These are phyloP conservation scores for Aspergillus felis DNA, from an alignment of 2,329 filamentous ascomycete species.

Conservation along the genomic window DNA sequence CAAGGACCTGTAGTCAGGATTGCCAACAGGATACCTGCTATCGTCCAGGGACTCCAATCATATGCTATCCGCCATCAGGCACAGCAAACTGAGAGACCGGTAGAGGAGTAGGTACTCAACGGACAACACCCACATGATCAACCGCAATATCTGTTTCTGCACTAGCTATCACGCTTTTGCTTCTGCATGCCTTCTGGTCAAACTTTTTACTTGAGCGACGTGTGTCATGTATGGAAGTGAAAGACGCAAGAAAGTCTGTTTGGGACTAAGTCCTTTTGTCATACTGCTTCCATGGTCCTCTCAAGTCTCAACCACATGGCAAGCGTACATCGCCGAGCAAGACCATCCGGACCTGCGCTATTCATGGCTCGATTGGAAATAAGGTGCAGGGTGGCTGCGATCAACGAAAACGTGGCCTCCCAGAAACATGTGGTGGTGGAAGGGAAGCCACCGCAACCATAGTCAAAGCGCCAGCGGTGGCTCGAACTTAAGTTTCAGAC, in stretches of 20 bases:
- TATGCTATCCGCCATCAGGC: background rate
- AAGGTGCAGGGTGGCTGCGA: background rate
- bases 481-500: background rate
- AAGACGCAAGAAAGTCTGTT: background rate
- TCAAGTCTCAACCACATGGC: background rate
- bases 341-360: background rate
- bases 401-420: background rate
- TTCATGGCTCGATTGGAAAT: background rate
- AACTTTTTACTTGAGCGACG: background rate
- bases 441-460: background rate
- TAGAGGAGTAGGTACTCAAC: background rate
- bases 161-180: background rate
- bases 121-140: background rate
- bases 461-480: background rate
- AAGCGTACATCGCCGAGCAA: background rate
- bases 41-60: background rate
- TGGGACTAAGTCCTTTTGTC: background rate
- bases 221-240: background rate
- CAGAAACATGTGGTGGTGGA: background rate
- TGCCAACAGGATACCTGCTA: background rate
- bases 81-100: background rate
- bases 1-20: background rate
- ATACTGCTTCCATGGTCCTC: background rate
- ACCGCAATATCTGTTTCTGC: background rate
- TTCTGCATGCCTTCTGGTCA: background rate